Base-by-base conservation (phyloP, 1,284 basidiomycete genomes). In the Rhodotorula sp. region DNA sequence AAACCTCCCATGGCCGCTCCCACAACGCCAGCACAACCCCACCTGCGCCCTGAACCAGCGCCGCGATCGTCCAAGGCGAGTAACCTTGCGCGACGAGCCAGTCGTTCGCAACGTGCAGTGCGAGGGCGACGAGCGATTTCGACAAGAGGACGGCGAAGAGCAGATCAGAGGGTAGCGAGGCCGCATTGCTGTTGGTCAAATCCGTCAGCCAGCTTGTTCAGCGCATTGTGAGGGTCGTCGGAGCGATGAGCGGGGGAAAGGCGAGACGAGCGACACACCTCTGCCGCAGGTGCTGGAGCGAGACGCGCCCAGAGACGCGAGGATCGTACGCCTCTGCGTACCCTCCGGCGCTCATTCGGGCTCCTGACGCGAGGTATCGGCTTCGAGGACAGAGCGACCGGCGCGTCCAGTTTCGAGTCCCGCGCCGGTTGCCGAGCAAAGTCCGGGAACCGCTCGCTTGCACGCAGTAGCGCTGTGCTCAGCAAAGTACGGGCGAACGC, bases 81-180 rank as follows among this genome's bases (percentile, higher is more conserved):
- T 57, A 71, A 12, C 68, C 72, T n/a, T 68, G 67, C 7, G 55
- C 69, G 19, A 78, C 55, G 44, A 77, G 44, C 77, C 77, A 78
- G 59, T 78, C 76, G 49, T 69, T 72, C 21, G 72, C 58, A 52
- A 77, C 70, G 66, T 74, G 72, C 49, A 76, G 71, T 21, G 77
- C 52, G 27, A 78, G 70, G 7, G 77, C 76, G 63, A 77, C 66
- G 50, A 75, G 66, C n/a, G 73, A 75, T 45, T 78, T 78, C 7
- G 73, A 74, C 8, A 77, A 69, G 25, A 75, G 64, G 61, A 73
- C 56, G 7, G 67, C 69, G 63, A 78, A 72, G 10, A 78, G 62
- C 27, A 77, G 71, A 60, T 78, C 77, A 19, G 70, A 49, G 10
- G 77, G 72, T 21, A 78, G 68, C 9, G 70, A 66, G 4, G 64